These are phyloP conservation scores for Pythium scleroteichum DNA, from an alignment of 352 stramenopile species.

Conservation along the genomic window DNA sequence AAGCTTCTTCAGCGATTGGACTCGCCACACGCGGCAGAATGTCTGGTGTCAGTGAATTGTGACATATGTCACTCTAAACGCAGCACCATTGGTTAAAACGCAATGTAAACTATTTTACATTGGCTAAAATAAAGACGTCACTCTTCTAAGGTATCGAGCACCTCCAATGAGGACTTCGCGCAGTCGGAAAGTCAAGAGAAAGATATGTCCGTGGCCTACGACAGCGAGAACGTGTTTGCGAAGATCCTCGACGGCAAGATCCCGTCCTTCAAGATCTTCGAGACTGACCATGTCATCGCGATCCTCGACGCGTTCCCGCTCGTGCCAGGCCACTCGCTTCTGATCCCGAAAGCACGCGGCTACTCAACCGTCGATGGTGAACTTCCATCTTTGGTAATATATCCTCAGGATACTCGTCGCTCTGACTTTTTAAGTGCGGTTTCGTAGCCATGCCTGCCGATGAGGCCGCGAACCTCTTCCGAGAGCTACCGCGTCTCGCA, in stretches of 20 bases:
- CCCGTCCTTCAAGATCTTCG: constrained; percentile 83
- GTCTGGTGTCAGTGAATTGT: constrained; percentile 30
- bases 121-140: too few species aligned
- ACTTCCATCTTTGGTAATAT: not conserved
- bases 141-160: not conserved
- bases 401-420: constrained; percentile 12
- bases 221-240: constrained; percentile 75
- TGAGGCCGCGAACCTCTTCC: constrained; percentile 69
- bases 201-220: constrained; percentile 47
- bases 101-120: too few species aligned
- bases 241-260: constrained; percentile 84
- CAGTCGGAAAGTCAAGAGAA: not conserved
- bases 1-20: constrained; percentile 10
- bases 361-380: constrained; percentile 71
- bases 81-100: constrained; percentile 1
- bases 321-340: constrained; percentile 62
- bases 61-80: constrained; percentile 16
- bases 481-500: constrained; percentile 69
- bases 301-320: constrained; percentile 82
- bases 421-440: not conserved
- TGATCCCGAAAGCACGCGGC: constrained; percentile 67
- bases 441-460: constrained; percentile 65
- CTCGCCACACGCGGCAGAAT: constrained; percentile 19
- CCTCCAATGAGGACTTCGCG: not conserved
- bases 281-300: constrained; percentile 82